These are phyloP conservation scores for Pseudogymnoascus sp. DNA, from an alignment of 2,329 filamentous ascomycete genomes.

Conservation along the genomic window DNA sequence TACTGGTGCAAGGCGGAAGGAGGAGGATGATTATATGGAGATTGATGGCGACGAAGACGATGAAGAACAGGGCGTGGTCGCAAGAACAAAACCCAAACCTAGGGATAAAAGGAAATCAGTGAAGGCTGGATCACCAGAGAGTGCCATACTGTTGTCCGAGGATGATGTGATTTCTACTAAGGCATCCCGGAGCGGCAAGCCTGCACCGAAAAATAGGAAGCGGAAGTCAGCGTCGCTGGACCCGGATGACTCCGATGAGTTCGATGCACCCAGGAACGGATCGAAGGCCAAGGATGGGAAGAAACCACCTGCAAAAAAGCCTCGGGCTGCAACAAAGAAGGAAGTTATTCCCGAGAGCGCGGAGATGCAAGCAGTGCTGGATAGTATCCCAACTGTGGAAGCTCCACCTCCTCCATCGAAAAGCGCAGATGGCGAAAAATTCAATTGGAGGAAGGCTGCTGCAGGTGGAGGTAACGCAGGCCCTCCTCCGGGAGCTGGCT, in stretches of 20 bases:
- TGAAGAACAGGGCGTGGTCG: slow-evolving; percentile 49
- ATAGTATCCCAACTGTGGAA: slow-evolving; percentile 75
- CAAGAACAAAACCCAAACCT: slow-evolving; percentile 34
- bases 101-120: slow-evolving; percentile 18
- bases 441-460: slow-evolving; percentile 63
- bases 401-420: slow-evolving; percentile 76
- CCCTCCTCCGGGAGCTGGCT: slow-evolving; percentile 54
- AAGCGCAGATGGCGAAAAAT: slow-evolving; percentile 59
- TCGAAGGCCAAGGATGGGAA: slow-evolving; percentile 27
- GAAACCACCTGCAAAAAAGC: slow-evolving; percentile 29
- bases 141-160: slow-evolving; percentile 32
- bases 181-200: slow-evolving; percentile 17
- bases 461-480: slow-evolving; percentile 53
- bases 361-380: slow-evolving; percentile 73
- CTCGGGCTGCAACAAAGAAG: slow-evolving; percentile 48
- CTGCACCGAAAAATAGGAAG: slow-evolving; percentile 40
- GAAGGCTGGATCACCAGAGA: slow-evolving; percentile 51
- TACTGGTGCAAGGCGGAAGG: slow-evolving; percentile 54
- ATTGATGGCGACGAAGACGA: slow-evolving; percentile 65
- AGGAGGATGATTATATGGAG: slow-evolving; percentile 65
- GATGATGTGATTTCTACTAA: slow-evolving; percentile 34
- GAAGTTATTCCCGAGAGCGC: slow-evolving; percentile 58
- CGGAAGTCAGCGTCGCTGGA: slow-evolving; percentile 50
- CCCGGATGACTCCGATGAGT: slow-evolving; percentile 46
- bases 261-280: slow-evolving; percentile 50